phyloP scores from a whole-genome alignment of 345 rosid genomes.

The Eucalyptus erythrocorys region DNA sequence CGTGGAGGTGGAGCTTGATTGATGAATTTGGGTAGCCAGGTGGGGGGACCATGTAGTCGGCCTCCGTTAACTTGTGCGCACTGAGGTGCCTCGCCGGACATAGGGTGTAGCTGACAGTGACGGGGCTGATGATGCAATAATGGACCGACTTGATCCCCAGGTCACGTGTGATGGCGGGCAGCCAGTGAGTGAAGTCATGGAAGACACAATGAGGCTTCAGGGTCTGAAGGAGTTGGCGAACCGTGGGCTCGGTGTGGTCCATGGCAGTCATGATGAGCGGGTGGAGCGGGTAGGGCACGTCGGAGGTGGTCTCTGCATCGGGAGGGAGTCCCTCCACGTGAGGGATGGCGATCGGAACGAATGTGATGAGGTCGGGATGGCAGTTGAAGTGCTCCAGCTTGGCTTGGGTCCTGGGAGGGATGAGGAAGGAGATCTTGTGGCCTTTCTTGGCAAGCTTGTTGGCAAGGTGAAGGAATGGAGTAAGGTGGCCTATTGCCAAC shows the following conservation, averaged over 20 bases:
- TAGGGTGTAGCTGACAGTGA: constrained; percentile 3
- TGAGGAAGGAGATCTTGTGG: constrained; percentile 27
- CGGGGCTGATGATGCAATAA: constrained; percentile 8
- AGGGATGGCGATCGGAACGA: constrained; percentile 24
- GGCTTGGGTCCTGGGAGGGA: constrained; percentile 23
- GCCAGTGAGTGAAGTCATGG: constrained; percentile 28
- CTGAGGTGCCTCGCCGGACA: neutral
- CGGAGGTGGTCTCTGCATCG: constrained; percentile 10
- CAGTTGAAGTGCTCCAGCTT: constrained; percentile 14
- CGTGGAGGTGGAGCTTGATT: constrained; percentile 6
- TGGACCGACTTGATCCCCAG: constrained; percentile 11
- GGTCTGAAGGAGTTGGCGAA: neutral
- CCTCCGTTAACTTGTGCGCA: neutral
- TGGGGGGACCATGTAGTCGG: constrained; percentile 5
- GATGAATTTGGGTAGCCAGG: constrained; percentile 9
- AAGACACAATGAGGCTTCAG: constrained; percentile 20
- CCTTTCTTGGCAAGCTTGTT: constrained; percentile 46
- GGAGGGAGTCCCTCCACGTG: constrained; percentile 26
- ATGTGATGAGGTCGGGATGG: constrained; percentile 19
- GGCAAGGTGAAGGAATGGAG: constrained; percentile 45
- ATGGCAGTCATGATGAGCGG: constrained; percentile 15
- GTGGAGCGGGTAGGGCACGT: constrained; percentile 1
- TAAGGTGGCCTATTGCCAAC: constrained; percentile 51
- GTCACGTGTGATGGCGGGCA: neutral
- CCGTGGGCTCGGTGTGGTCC: constrained; percentile 3